Evolutionary conservation across 73 alveolate genomes (phyloP).

Genomic region (Symbiodinium pilosum): DNA sequence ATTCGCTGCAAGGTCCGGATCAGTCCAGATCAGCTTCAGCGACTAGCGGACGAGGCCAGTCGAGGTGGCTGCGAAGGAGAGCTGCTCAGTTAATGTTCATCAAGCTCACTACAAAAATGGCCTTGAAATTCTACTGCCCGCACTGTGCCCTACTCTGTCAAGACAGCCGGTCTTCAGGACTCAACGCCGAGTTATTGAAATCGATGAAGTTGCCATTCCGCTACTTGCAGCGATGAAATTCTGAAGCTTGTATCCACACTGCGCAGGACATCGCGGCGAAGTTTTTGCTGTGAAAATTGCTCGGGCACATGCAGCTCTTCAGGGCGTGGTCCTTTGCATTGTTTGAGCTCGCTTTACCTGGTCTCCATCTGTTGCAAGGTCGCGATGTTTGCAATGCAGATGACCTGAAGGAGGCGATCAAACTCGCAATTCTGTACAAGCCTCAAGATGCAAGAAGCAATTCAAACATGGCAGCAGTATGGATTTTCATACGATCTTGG

Average conservation of each 20-base stretch:
- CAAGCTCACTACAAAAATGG: no score
- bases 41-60: conserved; percentile 82
- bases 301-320: conserved; percentile 83
- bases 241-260: no score
- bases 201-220: no score
- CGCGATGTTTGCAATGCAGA: conserved; percentile 85
- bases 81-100: not conserved
- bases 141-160: no score
- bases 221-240: no score
- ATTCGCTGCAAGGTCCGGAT: conserved; percentile 24
- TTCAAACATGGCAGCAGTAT: not conserved
- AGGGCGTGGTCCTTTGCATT: not conserved
- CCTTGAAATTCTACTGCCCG: no score
- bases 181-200: no score
- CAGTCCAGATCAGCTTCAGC: conserved; percentile 67
- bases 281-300: conserved; percentile 89
- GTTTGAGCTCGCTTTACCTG: not conserved
- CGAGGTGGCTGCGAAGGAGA: conserved; percentile 87
- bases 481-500: not conserved
- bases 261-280: conserved; percentile 84
- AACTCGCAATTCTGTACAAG: conserved; percentile 46
- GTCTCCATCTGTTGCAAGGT: not conserved
- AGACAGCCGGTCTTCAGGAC: no score
- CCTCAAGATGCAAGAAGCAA: not conserved
- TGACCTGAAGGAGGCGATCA: conserved; percentile 75